Evolutionary conservation across 768 basidiomycete genomes (phyloP), one percentile per base, ranked within the genome.

Genomic region (Serendipita sp.): DNA sequence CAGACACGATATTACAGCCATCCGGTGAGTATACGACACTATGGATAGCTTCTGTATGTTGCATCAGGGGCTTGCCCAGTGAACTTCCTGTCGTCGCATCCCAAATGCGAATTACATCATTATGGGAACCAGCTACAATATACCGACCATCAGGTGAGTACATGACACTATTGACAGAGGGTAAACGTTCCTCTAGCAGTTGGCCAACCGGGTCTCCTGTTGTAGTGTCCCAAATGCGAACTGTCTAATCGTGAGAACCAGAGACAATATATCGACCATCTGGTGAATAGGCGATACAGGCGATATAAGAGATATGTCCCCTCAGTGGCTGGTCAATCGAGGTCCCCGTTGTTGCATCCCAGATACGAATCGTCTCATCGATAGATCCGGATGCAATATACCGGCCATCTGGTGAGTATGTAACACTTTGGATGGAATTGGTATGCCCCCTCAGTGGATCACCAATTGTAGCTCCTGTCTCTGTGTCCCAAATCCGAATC

Each of bases 51-150:
- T 24, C 33, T 5, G 2, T 61, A 26, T 42, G 61, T 1, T n/a
- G 1, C 61, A 7, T 17, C n/a, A 61, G 3, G 0, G 43, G 61
- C 24, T 24, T 22, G 1, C 65, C 51, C 2, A 48, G 64, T 33
- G 26, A 66, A 24, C 60, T 60, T 3, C 64, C 66, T 1, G 60
- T 61, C 7, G 33, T 42, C 14, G 31, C 42, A 60, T 62, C 53
- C 11, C 28, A 66, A 26, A 63, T 51, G 62, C 31, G 31, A 61
- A 58, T 58, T n/a, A n/a, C 28, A 20, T 45, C 42, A 34, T 62
- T 20, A 7, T 5, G 26, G 41, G 60, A 61, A 16, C 60, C 60
- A 42, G 60, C 50, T 4, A 31, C 41, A 16, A 61, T 33, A 11
- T 45, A 9, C 4, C 13, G 30, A 42, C 60, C 60, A 42, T 61